phyloP scores from a whole-genome alignment of 192 early-diverging fungal species.

The Geranomyces michiganensis region DNA sequence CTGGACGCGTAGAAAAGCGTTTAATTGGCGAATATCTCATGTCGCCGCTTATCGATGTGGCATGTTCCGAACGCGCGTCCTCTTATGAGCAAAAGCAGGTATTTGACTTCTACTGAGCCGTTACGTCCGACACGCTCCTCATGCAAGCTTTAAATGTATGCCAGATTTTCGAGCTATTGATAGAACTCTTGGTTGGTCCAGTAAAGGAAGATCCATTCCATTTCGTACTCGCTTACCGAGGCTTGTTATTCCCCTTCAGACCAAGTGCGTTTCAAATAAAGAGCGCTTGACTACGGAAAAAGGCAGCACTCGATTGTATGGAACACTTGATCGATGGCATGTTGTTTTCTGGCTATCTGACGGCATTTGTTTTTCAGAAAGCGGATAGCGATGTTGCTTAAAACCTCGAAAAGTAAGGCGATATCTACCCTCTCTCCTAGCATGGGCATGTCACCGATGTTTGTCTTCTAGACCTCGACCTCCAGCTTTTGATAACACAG shows the following conservation, averaged over 20 bases:
- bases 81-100: not conserved
- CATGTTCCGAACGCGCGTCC: not conserved
- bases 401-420: not conserved
- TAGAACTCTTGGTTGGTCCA: not conserved
- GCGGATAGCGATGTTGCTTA: not conserved
- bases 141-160: not conserved
- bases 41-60: not conserved
- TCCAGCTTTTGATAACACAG: slow-evolving; percentile 7
- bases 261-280: slow-evolving; percentile 3
- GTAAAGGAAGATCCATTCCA: not conserved
- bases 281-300: no score
- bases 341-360: no score
- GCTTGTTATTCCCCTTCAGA: not conserved
- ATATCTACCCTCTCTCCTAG: not conserved
- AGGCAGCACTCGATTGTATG: no score
- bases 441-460: not conserved
- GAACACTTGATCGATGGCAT: no score
- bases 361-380: not conserved
- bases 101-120: no score
- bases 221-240: no score
- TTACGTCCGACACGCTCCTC: no score
- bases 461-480: slow-evolving; percentile 7
- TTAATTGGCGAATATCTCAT: not conserved
- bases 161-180: no score
- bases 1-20: not conserved